Base-by-base conservation (phyloP, 768 basidiomycete species). In the Pisolithus sp. region DNA sequence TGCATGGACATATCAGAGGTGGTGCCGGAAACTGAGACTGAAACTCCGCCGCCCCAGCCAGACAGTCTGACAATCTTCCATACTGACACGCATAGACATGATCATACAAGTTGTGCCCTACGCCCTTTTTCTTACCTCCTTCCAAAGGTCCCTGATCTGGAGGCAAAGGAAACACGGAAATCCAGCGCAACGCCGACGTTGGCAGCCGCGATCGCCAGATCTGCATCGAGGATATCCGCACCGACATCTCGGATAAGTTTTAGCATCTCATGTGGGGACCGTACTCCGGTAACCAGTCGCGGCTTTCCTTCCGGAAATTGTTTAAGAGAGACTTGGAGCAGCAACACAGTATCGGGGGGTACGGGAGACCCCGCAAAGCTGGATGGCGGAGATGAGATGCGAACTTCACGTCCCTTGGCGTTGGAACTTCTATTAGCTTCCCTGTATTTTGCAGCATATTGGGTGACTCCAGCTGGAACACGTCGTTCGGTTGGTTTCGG, bases 21-120 rank as follows among this genome's bases (percentile, higher is more conserved):
- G 46, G 15, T 12, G 37, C 30, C 17, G 28, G 31, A 37, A 9
- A 46, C 12, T 7, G 40, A 42, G 30, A 49, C 38, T 15, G 51
- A 36, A 30, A 7, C 9, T 59, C 56, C 6, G 57, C 57, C 6
- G 54, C 54, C 47, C 51, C 62, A 15, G 15, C 57, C 53, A 76
- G 68, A 26, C 60, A 59, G 28, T 71, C 70, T 0, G 83, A 73
- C 8, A 89, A 68, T 5, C 74, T 62, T 3, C 66, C 64, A 60
- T 89, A 89, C 61, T 89, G 87, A 47, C 72, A 66, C 0, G 78
- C 71, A 54, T 89, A 90, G 1, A 51, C 42, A 5, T 61, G 41
- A 42, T 80, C 71, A 59, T 88, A 93, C 3, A 94, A 64, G 55
- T 92, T 92, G 56, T 87, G 82, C 0, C 89, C 91, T 7, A 91